Evolutionary conservation across 768 basidiomycete species (phyloP).

Genomic region (Suillus spraguei): DNA sequence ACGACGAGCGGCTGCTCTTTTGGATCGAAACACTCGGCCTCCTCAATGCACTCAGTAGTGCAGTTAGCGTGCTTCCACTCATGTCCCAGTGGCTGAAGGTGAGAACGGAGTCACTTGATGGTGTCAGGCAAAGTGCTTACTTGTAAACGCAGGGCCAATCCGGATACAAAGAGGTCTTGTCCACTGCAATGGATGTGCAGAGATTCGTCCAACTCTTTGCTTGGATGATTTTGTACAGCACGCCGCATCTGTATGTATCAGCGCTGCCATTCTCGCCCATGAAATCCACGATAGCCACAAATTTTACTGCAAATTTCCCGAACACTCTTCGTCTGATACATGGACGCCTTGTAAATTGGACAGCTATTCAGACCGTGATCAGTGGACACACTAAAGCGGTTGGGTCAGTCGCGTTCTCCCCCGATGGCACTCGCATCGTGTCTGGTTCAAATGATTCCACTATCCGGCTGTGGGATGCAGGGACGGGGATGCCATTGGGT

Average conservation of each 20-base stretch:
- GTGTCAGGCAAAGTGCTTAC: background rate
- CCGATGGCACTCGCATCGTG: constrained; percentile 18
- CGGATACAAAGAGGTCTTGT: background rate
- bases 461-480: constrained; percentile 14
- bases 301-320: background rate
- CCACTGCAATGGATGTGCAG: constrained; percentile 12
- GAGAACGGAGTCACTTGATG: background rate
- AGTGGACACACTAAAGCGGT: constrained; percentile 10
- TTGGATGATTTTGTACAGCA: constrained; percentile 18
- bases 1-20: constrained; percentile 13
- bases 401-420: constrained; percentile 11
- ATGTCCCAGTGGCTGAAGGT: background rate
- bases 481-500: no score
- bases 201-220: constrained; percentile 20
- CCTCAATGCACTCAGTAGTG: constrained; percentile 1
- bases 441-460: no score
- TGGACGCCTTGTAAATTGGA: constrained; percentile 1
- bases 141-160: background rate
- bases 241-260: constrained; percentile 27
- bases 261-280: constrained; percentile 25
- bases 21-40: constrained; percentile 11
- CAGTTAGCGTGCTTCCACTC: background rate
- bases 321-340: background rate
- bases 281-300: constrained; percentile 28
- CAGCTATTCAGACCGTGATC: constrained; percentile 8